Percentiles rank a stretch among this genome's conserved stretches.
Conservation (phyloP, 148 eudicot genomes). For the Silene latifolia region DNA sequence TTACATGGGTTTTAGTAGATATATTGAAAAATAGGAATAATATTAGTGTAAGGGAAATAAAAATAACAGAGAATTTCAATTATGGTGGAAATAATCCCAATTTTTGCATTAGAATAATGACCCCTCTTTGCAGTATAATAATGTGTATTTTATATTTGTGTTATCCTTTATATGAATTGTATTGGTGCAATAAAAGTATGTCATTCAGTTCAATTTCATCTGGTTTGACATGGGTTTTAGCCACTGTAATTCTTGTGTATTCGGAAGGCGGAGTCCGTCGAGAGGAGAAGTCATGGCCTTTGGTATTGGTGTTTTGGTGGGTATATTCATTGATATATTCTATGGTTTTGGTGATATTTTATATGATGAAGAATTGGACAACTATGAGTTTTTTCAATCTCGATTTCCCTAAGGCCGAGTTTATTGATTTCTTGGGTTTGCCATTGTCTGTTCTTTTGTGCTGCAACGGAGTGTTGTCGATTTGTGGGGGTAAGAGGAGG, state of each 20-base stretch:
- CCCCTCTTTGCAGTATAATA: slow-evolving; percentile 33
- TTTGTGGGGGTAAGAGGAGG: slow-evolving; percentile 13
- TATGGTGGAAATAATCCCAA: slow-evolving; percentile 17
- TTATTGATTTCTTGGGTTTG: slow-evolving; percentile 46
- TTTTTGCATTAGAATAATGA: slow-evolving; percentile 31
- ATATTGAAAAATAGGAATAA: slow-evolving; percentile 29
- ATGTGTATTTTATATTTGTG: slow-evolving; percentile 40
- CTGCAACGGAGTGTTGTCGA: slow-evolving; percentile 32
- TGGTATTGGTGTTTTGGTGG: slow-evolving; percentile 68
- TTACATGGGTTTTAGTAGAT: slow-evolving; percentile 57
- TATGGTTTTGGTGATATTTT: slow-evolving; percentile 28
- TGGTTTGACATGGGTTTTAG: slow-evolving; percentile 54
- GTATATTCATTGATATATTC: slow-evolving; percentile 35
- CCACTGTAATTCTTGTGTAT: slow-evolving; percentile 41
- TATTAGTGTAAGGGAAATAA: slow-evolving; percentile 3
- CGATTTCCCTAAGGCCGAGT: slow-evolving; percentile 35
- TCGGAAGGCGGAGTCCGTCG: slow-evolving; percentile 20
- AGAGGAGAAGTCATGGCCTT: slow-evolving; percentile 44
- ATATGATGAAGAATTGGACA: slow-evolving; percentile 30
- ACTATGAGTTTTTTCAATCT: slow-evolving; percentile 26
- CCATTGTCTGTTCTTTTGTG: slow-evolving; percentile 58
- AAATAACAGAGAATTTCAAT: neutral
- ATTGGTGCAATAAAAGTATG: slow-evolving; percentile 30
- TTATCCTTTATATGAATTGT: slow-evolving; percentile 40
- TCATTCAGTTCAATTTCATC: slow-evolving; percentile 29